Base-by-base conservation (phyloP, 352 stramenopile genomes). In the Pythium diclinum region DNA sequence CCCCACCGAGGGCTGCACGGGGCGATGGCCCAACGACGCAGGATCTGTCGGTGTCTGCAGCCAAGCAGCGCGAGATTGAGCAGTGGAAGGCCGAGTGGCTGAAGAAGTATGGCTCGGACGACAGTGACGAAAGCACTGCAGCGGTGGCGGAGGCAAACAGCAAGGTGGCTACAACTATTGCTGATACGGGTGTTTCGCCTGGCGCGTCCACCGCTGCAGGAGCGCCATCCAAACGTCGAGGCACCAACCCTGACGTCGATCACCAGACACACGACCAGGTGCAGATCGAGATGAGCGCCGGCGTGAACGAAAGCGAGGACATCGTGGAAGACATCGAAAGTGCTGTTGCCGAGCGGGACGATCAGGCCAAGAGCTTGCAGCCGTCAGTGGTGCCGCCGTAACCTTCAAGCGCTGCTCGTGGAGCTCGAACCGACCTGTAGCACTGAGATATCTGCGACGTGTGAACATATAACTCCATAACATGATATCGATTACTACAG, bases 251-350 rank as follows among this genome's bases (percentile, higher is more conserved):
- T 1, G 44, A 58, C 5, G 59, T 58, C 21, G 16, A 52, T 8
- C 48, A 56, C 28, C 59, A 63, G 21, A 34, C 58, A 0, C 30
- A 71, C 13, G 65, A 69, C 32, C 62, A 79, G 47, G 63, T 60
- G 6, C 69, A 78, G 17, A 74, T 79, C 19, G 63, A 74, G 42
- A 76, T 79, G 71, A 75, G 56, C 36, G 53, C 67, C 34, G 53
- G 55, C 19, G 54, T 89, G 23, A 75, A 87, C 40, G 74, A 78
- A 63, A 88, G 79, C 61, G 79, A 88, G 36, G 76, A 71, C 14
- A 74, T 87, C 48, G 75, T 84, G 47, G 68, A 88, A 16, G 70
- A 82, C 7, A 68, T 75, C 1, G 69, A 74, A 13, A 54, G 8
- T 5, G 58, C 49, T 3, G 34, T 58, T 25, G 49, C 4, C 2